phyloP scores from a whole-genome alignment of 768 basidiomycete species.

The Amanita jacksonii region DNA sequence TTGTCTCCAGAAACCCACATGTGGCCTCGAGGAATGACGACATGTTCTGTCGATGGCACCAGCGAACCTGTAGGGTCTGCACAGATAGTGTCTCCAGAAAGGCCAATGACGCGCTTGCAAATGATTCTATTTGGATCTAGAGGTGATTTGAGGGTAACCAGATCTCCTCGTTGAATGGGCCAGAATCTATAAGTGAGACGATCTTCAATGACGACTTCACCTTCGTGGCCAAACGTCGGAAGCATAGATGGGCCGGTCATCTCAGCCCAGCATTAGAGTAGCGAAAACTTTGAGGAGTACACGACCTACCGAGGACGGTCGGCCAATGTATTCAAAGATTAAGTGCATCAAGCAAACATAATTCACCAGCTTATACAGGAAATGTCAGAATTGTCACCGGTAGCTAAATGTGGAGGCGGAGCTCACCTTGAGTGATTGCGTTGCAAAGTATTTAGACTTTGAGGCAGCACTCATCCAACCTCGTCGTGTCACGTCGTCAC shows the following conservation, averaged over 20 bases:
- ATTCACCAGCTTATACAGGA: conserved; percentile 37
- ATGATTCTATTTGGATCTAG: conserved; percentile 53
- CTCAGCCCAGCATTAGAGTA: conserved; percentile 24
- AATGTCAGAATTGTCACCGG: no score
- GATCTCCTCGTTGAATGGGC: conserved; percentile 63
- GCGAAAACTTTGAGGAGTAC: conserved; percentile 1
- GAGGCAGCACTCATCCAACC: not conserved
- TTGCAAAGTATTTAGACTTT: not conserved
- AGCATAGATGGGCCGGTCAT: conserved; percentile 74
- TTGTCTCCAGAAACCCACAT: conserved; percentile 94
- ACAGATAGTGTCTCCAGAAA: conserved; percentile 84
- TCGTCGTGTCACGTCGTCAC: not conserved
- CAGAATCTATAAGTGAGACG: conserved; percentile 43
- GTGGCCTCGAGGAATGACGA: conserved; percentile 76
- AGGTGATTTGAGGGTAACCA: conserved; percentile 67
- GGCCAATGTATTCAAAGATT: conserved; percentile 51
- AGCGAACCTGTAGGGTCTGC: conserved; percentile 73
- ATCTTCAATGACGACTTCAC: conserved; percentile 59
- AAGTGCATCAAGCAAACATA: conserved; percentile 50
- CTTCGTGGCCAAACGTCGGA: conserved; percentile 52
- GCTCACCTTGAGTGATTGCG: conserved; percentile 2
- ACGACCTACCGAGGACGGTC: conserved; percentile 38
- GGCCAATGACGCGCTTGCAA: conserved; percentile 85
- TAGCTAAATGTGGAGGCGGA: no score
- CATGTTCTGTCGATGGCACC: conserved; percentile 61